Evolutionary conservation across 2,329 filamentous ascomycete genomes (phyloP).

Genomic region (Nemania abortiva): DNA sequence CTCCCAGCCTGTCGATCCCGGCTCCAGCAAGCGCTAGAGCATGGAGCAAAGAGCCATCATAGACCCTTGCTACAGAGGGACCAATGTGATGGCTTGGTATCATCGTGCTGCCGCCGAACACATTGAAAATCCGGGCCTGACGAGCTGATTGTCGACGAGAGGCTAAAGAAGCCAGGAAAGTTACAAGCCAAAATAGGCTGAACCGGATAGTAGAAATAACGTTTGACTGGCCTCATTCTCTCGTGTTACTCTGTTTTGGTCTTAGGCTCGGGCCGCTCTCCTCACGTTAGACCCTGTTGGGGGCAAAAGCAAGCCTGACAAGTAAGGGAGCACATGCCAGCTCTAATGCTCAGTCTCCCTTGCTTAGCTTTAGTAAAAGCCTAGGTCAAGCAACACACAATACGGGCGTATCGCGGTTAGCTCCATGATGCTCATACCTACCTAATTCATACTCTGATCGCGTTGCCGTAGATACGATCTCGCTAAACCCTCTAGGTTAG

Average conservation of each 20-base stretch:
- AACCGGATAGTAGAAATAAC: slow-evolving; percentile 30
- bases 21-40: slow-evolving; percentile 45
- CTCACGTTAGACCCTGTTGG: slow-evolving; percentile 20
- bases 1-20: slow-evolving; percentile 47
- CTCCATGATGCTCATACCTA: slow-evolving; percentile 3
- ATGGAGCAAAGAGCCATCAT: slow-evolving; percentile 38
- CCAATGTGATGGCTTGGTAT: slow-evolving; percentile 40
- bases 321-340: slow-evolving; percentile 20
- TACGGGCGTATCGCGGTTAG: neutral
- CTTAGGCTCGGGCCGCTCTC: slow-evolving; percentile 30
- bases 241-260: slow-evolving; percentile 16
- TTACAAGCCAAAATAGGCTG: slow-evolving; percentile 37
- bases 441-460: neutral
- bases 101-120: slow-evolving; percentile 32
- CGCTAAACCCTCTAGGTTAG: neutral
- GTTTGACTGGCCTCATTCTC: slow-evolving; percentile 26
- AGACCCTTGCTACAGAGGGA: slow-evolving; percentile 38
- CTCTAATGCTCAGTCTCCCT: slow-evolving; percentile 17
- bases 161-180: slow-evolving; percentile 35
- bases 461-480: slow-evolving; percentile 6
- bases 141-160: slow-evolving; percentile 28
- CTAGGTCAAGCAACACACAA: slow-evolving; percentile 5
- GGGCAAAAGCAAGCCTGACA: slow-evolving; percentile 2
- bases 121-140: slow-evolving; percentile 31
- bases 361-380: neutral